phyloP scores from a whole-genome alignment of 805 yeast genomes.

The Candida germanica region DNA sequence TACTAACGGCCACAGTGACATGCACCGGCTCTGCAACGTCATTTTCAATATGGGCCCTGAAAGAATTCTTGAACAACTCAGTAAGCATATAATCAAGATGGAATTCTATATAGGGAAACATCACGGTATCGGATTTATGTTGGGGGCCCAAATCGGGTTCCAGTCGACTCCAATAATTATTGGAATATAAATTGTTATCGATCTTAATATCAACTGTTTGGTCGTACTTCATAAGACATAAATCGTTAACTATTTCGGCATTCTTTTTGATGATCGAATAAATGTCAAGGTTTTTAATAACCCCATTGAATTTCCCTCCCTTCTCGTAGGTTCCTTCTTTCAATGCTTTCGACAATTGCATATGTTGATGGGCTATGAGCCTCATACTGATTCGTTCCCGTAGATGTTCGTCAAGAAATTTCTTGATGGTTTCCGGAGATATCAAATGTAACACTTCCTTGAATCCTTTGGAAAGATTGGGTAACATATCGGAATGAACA shows the following conservation, averaged over 20 bases:
- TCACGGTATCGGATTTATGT: slow-evolving; percentile 47
- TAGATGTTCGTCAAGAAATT: slow-evolving; percentile 72
- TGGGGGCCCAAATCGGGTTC: slow-evolving; percentile 17
- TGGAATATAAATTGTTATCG: slow-evolving; percentile 37
- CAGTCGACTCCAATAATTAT: slow-evolving; percentile 28
- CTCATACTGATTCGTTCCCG: slow-evolving; percentile 85
- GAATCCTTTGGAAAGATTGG: slow-evolving; percentile 79
- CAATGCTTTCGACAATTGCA: slow-evolving; percentile 51
- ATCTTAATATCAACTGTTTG: slow-evolving; percentile 60
- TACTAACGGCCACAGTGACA: slow-evolving; percentile 35
- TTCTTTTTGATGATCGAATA: slow-evolving; percentile 60
- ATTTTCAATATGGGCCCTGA: slow-evolving; percentile 83
- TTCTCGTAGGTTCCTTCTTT: slow-evolving; percentile 39
- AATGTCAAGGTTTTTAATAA: slow-evolving; percentile 66
- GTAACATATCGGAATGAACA: slow-evolving; percentile 80
- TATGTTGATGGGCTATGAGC: slow-evolving; percentile 80
- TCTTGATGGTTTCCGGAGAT: slow-evolving; percentile 48
- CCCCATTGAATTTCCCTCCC: slow-evolving; percentile 53
- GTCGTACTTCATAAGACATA: slow-evolving; percentile 81
- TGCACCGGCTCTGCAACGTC: slow-evolving; percentile 36
- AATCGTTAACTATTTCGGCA: slow-evolving; percentile 74
- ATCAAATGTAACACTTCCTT: slow-evolving; percentile 54
- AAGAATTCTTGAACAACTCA: slow-evolving; percentile 83
- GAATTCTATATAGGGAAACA: slow-evolving; percentile 79
- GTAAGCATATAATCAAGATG: slow-evolving; percentile 86